Evolutionary conservation across 2,329 filamentous ascomycete species (phyloP).

Genomic region (Trichophyton verrucosum): DNA sequence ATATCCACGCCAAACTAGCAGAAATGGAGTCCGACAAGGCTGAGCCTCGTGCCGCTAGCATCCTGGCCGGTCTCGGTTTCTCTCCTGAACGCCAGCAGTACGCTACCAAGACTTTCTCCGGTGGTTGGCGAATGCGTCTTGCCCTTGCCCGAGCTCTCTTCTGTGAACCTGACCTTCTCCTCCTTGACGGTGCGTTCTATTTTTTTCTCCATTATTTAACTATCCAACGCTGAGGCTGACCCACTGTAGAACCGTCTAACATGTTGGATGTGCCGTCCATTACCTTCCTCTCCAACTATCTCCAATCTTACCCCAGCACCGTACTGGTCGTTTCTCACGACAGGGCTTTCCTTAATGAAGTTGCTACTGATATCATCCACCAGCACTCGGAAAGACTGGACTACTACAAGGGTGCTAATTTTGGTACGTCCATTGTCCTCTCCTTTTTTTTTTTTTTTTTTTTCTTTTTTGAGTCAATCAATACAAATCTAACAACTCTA

Average conservation of each 20-base stretch:
- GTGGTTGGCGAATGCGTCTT: constrained; percentile 98
- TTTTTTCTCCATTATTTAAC: neutral
- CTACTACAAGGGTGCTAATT: constrained; percentile 97
- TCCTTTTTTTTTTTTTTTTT: neutral
- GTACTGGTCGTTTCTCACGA: constrained; percentile 97
- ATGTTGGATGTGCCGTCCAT: constrained; percentile 99
- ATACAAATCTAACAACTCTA: constrained; percentile 12
- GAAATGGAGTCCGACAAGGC: constrained; percentile 99
- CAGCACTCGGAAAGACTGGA: constrained; percentile 94
- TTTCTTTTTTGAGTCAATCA: neutral
- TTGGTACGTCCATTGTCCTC: constrained; percentile 36
- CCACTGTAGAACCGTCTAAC: constrained; percentile 72
- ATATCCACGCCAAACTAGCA: constrained; percentile 79
- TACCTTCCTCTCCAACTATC: constrained; percentile 91
- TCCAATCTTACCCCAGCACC: constrained; percentile 87
- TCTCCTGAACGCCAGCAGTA: constrained; percentile 83
- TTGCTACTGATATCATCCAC: constrained; percentile 98
- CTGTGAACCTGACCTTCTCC: constrained; percentile 87
- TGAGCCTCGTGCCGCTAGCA: constrained; percentile 87
- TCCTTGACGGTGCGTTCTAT: constrained; percentile 57
- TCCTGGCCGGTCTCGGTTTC: constrained; percentile 92
- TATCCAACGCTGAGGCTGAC: constrained; percentile 13
- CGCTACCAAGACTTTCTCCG: constrained; percentile 94
- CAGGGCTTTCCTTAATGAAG: constrained; percentile 95
- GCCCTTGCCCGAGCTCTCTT: constrained; percentile 90